These are phyloP conservation scores for Xerocomus spinulosus DNA, from an alignment of 768 basidiomycete species.

Conservation along the genomic window DNA sequence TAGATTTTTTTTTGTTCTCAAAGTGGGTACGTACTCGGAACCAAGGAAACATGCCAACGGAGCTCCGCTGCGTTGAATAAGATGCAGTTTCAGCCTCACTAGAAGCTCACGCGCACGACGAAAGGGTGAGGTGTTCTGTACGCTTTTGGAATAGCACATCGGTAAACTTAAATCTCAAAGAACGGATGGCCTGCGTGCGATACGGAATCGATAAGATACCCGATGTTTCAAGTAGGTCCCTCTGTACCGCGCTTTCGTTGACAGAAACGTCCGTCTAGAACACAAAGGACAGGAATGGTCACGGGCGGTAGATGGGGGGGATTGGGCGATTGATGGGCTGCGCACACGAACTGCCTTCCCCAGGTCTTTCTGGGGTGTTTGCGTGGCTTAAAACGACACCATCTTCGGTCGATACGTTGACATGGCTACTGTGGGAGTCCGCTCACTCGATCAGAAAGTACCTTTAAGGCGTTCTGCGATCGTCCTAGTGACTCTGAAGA, in stretches of 20 bases:
- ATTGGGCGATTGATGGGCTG: slow-evolving; percentile 9
- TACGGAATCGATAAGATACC: slow-evolving; percentile 15
- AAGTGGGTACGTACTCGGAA: slow-evolving; percentile 16
- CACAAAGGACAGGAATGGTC: not conserved
- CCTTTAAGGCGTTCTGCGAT: too few species aligned
- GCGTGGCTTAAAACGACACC: slow-evolving; percentile 6
- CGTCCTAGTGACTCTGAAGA: slow-evolving; percentile 12
- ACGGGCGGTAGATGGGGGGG: slow-evolving; percentile 1
- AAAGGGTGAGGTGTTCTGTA: not conserved
- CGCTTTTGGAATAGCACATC: slow-evolving; percentile 5
- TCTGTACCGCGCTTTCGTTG: not conserved
- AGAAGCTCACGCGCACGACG: slow-evolving; percentile 9
- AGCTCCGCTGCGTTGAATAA: slow-evolving; percentile 26
- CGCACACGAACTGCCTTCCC: slow-evolving; percentile 3
- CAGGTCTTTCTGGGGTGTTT: slow-evolving; percentile 2
- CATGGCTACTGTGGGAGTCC: slow-evolving; percentile 15
- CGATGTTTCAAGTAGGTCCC: slow-evolving; percentile 1
- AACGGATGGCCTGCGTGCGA: not conserved
- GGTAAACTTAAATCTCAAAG: slow-evolving; percentile 5
- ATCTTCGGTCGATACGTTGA: slow-evolving; percentile 10
- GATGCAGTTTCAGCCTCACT: not conserved
- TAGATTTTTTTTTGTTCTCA: slow-evolving; percentile 7
- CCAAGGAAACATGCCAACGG: slow-evolving; percentile 13
- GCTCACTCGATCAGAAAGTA: not conserved
- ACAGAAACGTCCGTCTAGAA: not conserved